Evolutionary conservation across 2,329 filamentous ascomycete species (phyloP), one percentile per base, ranked within the genome.

Genomic region (Calonectria naviculata): DNA sequence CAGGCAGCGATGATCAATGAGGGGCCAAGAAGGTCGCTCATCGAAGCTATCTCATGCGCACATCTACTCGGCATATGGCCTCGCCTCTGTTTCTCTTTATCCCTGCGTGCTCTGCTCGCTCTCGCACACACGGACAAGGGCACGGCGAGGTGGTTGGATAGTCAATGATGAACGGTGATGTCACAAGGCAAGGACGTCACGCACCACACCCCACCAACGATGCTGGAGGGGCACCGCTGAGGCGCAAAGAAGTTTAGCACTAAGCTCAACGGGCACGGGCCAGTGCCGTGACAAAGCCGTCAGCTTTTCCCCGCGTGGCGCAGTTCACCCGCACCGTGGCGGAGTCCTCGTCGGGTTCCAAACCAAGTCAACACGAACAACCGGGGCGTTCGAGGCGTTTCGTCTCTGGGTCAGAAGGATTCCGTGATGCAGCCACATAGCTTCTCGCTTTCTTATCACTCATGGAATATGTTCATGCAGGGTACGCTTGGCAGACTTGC

Each of bases 161-260:
- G 56, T 17, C 26, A 38, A 44, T 61, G 56, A 21, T 61, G 26
- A 28, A 21, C 21, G 47, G 24, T 68, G 66, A 64, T 64, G 66
- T 68, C 66, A 68, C 66, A 41, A 17, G 58, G 36, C 19, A 17
- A 21, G 46, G 34, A 67, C 42, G 54, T 61, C 54, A 42, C 42
- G n/a, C 26, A 26, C 24, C 64, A 21, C 49, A 41, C 24, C 64
- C 29, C 49, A 41, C 64, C 17, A 58, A 60, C 31, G 24, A 26
- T 9, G 52, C 13, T 10, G 8, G 15, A 38, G 34, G 21, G 44
- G 24, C 44, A 19, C 19, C 12, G 19, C 47, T 1, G 10, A 13
- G 34, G n/a, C 21, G 38, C 42, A n/a, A 46, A 46, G n/a, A 21
- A 21, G 42, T 46, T 46, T 46, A 21, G 42, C 19, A 46, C 42